phyloP scores from a whole-genome alignment of 2,329 filamentous ascomycete genomes.

The Colletotrichum karsti region DNA sequence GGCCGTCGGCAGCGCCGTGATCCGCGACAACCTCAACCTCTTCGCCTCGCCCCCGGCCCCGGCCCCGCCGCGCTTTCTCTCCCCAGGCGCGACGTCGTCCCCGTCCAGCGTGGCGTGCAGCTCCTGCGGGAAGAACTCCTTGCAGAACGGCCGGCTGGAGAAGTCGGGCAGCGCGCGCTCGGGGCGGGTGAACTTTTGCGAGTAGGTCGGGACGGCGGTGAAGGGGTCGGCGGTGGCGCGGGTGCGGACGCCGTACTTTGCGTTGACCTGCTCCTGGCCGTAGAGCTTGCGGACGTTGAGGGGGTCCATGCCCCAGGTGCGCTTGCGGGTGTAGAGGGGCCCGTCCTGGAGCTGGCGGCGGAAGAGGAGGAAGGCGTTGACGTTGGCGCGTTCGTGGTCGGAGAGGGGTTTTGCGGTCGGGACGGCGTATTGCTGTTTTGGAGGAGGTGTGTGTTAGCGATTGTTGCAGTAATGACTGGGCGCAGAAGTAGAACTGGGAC shows the following conservation, averaged over 20 bases:
- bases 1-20: constrained; percentile 57
- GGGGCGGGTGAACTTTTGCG: constrained; percentile 60
- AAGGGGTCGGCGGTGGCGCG: constrained; percentile 67
- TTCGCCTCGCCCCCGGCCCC: constrained; percentile 55
- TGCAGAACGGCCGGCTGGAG: constrained; percentile 56
- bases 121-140: constrained; percentile 64
- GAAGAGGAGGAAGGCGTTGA: constrained; percentile 63
- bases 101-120: constrained; percentile 64
- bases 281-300: constrained; percentile 53
- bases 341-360: constrained; percentile 64
- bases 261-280: constrained; percentile 67
- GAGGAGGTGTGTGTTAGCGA: not conserved
- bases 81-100: constrained; percentile 40
- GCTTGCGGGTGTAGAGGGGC: constrained; percentile 65
- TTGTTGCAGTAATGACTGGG: too few relatives aligned
- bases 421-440: constrained; percentile 56
- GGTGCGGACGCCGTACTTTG: constrained; percentile 61
- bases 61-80: constrained; percentile 32
- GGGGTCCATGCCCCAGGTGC: constrained; percentile 40
- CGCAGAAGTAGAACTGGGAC: not conserved
- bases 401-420: constrained; percentile 54
- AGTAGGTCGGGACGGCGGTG: constrained; percentile 66
- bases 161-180: constrained; percentile 65
- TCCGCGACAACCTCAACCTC: constrained; percentile 54
- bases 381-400: constrained; percentile 52